Conservation (phyloP, 2,329 filamentous ascomycete species). For the Ilyonectria sp. region DNA sequence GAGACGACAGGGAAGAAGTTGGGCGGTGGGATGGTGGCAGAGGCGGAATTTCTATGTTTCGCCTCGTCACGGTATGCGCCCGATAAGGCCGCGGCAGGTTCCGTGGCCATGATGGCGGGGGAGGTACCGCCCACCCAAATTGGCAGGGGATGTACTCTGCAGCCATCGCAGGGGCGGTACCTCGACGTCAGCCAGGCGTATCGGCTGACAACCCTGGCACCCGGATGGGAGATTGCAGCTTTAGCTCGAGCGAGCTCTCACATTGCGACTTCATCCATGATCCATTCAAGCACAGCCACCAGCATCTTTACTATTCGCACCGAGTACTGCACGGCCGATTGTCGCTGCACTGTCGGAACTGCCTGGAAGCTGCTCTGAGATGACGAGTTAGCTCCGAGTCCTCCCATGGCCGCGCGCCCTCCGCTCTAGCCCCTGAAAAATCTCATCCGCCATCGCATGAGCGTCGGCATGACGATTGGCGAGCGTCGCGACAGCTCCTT, state of each 20-base stretch:
- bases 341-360: constrained; percentile 9
- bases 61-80: constrained; percentile 32
- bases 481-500: constrained; percentile 40
- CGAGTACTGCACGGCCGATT: not conserved
- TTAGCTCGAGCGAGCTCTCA: constrained; percentile 20
- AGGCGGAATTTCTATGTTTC: constrained; percentile 25
- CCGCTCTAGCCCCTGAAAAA: constrained; percentile 20
- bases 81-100: constrained; percentile 43
- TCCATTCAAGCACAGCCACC: constrained; percentile 7
- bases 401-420: constrained; percentile 36
- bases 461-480: constrained; percentile 47
- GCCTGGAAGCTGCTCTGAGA: constrained; percentile 6
- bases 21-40: constrained; percentile 24
- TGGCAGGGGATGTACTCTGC: constrained; percentile 34
- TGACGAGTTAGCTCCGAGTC: constrained; percentile 6
- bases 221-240: constrained; percentile 18
- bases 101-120: constrained; percentile 35
- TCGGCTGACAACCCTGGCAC: constrained; percentile 24
- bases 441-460: constrained; percentile 24
- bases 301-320: not conserved
- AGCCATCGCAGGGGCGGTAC: constrained; percentile 10
- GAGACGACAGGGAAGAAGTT: constrained; percentile 10
- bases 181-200: constrained; percentile 4
- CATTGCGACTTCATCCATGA: constrained; percentile 22
- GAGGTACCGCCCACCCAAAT: constrained; percentile 37